Conservation (phyloP, 2,329 filamentous ascomycete genomes). For the Coniochaeta sp. region DNA sequence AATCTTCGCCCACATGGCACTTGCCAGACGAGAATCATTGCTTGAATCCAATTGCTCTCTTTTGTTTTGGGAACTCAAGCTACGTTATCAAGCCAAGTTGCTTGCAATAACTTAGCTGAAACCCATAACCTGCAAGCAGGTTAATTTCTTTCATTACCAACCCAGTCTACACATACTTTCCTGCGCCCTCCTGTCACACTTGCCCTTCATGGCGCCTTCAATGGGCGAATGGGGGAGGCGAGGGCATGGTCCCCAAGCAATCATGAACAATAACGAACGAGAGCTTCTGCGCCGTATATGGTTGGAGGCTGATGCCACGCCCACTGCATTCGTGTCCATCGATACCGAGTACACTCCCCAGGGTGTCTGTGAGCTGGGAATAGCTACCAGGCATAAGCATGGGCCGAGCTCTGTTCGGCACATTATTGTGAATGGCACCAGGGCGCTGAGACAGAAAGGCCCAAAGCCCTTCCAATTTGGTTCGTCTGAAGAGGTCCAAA, state of each 20-base stretch:
- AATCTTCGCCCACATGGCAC: no score
- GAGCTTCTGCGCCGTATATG: background rate
- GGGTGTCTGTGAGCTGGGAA: background rate
- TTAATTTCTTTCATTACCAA: background rate
- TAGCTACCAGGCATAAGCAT: background rate
- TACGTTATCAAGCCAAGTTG: no score
- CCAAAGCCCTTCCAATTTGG: background rate
- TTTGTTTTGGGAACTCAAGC: no score
- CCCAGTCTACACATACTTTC: background rate
- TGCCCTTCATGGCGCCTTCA: background rate
- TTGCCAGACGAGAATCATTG: no score
- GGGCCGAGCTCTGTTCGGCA: background rate
- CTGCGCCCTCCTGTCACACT: background rate
- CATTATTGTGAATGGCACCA: background rate
- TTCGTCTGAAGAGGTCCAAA: background rate
- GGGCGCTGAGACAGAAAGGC: background rate
- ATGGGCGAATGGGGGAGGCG: background rate
- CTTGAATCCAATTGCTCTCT: no score
- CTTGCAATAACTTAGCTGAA: no score
- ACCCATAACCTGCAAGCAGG: no score
- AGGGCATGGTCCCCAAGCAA: no score
- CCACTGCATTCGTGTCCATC: background rate
- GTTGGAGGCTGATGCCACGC: background rate
- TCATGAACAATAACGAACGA: background rate
- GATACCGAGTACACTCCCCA: background rate